These are phyloP conservation scores for Cymbopogon flexuosus DNA, from an alignment of 202 grass and related monocot species.

Conservation along the genomic window DNA sequence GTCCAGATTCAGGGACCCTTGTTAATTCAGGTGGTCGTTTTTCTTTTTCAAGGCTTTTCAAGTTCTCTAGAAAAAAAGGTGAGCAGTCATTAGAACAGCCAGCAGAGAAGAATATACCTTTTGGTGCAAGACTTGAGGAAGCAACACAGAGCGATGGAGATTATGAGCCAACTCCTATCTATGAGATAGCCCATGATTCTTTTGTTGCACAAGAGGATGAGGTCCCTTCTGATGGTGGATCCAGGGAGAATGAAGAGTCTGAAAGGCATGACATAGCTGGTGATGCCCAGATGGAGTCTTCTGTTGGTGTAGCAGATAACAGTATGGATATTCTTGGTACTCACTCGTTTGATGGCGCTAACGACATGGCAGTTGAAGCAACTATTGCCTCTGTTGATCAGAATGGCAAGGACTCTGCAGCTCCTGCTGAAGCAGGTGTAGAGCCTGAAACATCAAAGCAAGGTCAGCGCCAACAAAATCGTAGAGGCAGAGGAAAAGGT, in stretches of 20 bases:
- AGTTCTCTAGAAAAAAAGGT: slow-evolving; percentile 50
- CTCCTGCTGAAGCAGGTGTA: slow-evolving; percentile 27
- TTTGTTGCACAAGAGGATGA: slow-evolving; percentile 34
- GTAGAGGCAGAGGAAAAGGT: slow-evolving; percentile 42
- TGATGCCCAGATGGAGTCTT: slow-evolving; percentile 54
- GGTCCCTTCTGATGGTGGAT: slow-evolving; percentile 38
- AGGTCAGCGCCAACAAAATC: slow-evolving; percentile 26
- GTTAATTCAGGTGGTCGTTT: slow-evolving; percentile 53
- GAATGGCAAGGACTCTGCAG: slow-evolving; percentile 44
- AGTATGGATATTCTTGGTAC: slow-evolving; percentile 41
- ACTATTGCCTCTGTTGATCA: slow-evolving; percentile 39
- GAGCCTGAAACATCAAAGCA: slow-evolving; percentile 54
- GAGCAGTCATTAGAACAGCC: slow-evolving; percentile 43
- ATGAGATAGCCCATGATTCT: slow-evolving; percentile 44
- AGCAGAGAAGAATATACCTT: slow-evolving; percentile 41
- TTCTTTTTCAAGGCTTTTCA: slow-evolving; percentile 70
- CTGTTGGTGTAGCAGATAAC: slow-evolving; percentile 79
- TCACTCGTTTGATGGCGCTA: slow-evolving; percentile 39
- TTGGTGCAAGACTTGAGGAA: slow-evolving; percentile 65
- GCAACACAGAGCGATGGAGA: slow-evolving; percentile 50
- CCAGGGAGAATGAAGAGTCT: slow-evolving; percentile 48
- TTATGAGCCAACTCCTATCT: slow-evolving; percentile 69
- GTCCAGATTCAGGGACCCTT: slow-evolving; percentile 35
- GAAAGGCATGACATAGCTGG: slow-evolving; percentile 41
- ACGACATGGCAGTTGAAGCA: slow-evolving; percentile 35